Evolutionary conservation across 2,329 filamentous ascomycete genomes (phyloP), one percentile per base, ranked within the genome.

Genomic region (Xylaria sp.): DNA sequence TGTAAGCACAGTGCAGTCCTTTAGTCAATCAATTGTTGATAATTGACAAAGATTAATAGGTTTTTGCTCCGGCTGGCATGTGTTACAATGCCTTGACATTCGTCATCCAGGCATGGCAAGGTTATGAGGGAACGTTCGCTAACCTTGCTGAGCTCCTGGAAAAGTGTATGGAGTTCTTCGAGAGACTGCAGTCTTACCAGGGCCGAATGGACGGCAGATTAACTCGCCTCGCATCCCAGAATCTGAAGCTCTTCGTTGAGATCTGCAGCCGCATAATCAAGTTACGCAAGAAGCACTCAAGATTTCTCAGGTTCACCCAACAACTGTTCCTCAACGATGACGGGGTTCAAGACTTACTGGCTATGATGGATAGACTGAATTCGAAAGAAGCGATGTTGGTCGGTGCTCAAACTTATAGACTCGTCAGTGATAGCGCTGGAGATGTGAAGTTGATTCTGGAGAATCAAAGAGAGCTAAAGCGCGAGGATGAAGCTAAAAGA

Each of bases 41-140:
- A 9, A 27, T 48, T 70, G 21, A 71, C 69, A 40, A 35, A 35
- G 62, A 47, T 29, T 25, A 40, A 59, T 48, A 79, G 76, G 78
- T 77, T 55, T 80, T 80, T 50, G 78, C 73, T 21, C 79, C 79
- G 8, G 74, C 78, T 10, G 72, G 74, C 10, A 78, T 77, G 71
- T 80, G 78, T 66, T 80, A 77, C 54, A 79, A 76, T 68, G 78
- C 78, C n/a, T 75, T 80, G 21, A 79, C 78, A 12, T 80, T 79
- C 63, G 79, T 79, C 60, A 78, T 80, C 21, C 71, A 75, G 63
- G 78, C 78, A 21, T 80, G 78, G 78, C 74, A 78, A 60, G 77
- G 76, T 12, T 80, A 79, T 65, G 75, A 79, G 51, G 78, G 77
- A 53, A 78, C 78, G 5, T 79, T 81, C 18, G 76, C 75, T 40